Percentiles rank a stretch among this genome's conserved stretches.
These are phyloP conservation scores for Porphyrellus sp. DNA, from an alignment of 1,284 basidiomycete genomes.

Conservation along the genomic window DNA sequence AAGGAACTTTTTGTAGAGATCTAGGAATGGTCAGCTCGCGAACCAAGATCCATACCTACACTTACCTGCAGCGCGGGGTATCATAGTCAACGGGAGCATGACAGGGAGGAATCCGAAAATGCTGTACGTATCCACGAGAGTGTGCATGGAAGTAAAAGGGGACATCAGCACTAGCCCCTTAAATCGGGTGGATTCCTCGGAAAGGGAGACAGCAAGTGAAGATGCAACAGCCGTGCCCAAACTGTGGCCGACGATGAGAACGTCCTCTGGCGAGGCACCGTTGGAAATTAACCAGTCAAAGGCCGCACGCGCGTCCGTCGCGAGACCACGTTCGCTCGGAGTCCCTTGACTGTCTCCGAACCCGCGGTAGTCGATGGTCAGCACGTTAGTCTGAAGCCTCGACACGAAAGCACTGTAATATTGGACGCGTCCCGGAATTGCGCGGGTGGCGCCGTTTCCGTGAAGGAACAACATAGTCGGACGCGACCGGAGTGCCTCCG, in stretches of 20 bases:
- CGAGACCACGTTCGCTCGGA: constrained; percentile 75
- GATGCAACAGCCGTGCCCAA: constrained; percentile 79
- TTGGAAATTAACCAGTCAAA: constrained; percentile 74
- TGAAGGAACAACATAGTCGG: constrained; percentile 88
- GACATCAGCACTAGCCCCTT: constrained; percentile 72
- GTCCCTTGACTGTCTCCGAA: constrained; percentile 83
- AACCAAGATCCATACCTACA: constrained; percentile 11
- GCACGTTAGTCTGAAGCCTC: constrained; percentile 69
- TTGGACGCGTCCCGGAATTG: constrained; percentile 58
- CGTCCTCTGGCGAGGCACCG: constrained; percentile 55
- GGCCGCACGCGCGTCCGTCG: constrained; percentile 73
- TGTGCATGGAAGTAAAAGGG: constrained; percentile 69
- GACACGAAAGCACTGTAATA: constrained; percentile 62
- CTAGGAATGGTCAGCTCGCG: constrained; percentile 35
- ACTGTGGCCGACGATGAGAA: constrained; percentile 78
- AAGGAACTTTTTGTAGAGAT: constrained; percentile 54
- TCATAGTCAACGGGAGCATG: constrained; percentile 61
- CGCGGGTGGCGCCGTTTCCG: constrained; percentile 83
- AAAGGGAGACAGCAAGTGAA: constrained; percentile 58
- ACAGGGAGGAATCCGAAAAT: constrained; percentile 71
- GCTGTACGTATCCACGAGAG: constrained; percentile 69
- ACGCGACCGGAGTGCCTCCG: constrained; percentile 50
- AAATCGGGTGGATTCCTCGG: constrained; percentile 48
- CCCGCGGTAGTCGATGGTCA: constrained; percentile 90
- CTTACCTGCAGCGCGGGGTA: constrained; percentile 71